Evolutionary conservation across 768 basidiomycete genomes (phyloP).

Genomic region (Pleurotus citrinopileatus): DNA sequence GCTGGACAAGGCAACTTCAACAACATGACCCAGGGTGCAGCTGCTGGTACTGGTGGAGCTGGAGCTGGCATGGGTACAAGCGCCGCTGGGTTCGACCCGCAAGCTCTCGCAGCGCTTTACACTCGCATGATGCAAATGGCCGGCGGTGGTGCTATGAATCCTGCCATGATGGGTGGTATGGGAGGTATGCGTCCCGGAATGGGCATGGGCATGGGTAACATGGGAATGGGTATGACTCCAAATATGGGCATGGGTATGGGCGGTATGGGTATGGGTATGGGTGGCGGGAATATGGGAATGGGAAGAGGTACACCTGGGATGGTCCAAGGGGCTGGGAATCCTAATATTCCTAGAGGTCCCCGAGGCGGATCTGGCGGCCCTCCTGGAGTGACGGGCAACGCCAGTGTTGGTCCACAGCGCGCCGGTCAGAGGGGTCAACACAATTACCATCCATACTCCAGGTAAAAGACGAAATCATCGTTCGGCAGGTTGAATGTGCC

Average conservation of each 20-base stretch:
- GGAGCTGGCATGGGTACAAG: neutral
- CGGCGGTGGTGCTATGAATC: conserved; percentile 52
- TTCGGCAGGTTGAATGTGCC: neutral
- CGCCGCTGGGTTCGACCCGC: conserved; percentile 72
- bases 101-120: conserved; percentile 89
- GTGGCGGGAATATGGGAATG: conserved; percentile 35
- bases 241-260: conserved; percentile 39
- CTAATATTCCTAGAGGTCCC: conserved; percentile 65
- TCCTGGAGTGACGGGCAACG: conserved; percentile 41
- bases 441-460: conserved; percentile 82
- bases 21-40: conserved; percentile 21
- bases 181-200: conserved; percentile 22
- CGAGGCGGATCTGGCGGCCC: conserved; percentile 55
- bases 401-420: conserved; percentile 72
- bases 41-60: conserved; percentile 34
- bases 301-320: conserved; percentile 28
- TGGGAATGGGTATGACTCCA: conserved; percentile 38
- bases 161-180: conserved; percentile 57
- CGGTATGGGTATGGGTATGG: conserved; percentile 17
- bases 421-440: conserved; percentile 73
- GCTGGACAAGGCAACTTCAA: conserved; percentile 40
- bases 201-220: conserved; percentile 39
- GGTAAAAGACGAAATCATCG: conserved; percentile 30
- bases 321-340: conserved; percentile 42
- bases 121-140: conserved; percentile 94